phyloP scores from a whole-genome alignment of 2,329 filamentous ascomycete species.

The Chalaropsis ovoidea region DNA sequence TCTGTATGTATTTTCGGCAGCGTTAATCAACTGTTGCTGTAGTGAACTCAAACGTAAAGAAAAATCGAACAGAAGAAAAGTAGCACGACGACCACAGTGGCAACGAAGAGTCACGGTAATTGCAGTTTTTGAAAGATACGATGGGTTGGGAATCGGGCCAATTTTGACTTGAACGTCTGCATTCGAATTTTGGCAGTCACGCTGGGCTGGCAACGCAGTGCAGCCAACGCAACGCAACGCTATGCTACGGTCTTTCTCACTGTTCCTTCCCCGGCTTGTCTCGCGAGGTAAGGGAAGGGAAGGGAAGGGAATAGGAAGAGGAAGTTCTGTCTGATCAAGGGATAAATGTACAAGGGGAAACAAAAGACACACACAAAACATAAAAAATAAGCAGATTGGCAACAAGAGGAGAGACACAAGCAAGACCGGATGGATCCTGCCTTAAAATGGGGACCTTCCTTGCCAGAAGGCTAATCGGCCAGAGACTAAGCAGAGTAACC shows the following conservation, averaged over 20 bases:
- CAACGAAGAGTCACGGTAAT: neutral
- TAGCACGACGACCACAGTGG: no score
- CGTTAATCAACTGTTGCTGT: neutral
- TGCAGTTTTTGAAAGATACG: neutral
- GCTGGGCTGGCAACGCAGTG: constrained; percentile 3
- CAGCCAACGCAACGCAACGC: neutral
- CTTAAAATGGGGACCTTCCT: constrained; percentile 1
- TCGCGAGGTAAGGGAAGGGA: neutral
- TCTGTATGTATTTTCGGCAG: neutral
- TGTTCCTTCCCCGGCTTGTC: neutral
- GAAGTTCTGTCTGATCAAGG: neutral
- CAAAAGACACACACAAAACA: neutral
- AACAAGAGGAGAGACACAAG: constrained; percentile 2
- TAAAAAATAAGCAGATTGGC: neutral
- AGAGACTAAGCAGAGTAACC: neutral
- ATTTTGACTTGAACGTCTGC: neutral
- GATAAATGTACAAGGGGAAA: neutral
- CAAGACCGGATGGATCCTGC: neutral
- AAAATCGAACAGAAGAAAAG: no score
- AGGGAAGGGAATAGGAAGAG: neutral
- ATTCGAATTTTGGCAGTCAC: neutral
- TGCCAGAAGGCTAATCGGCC: neutral
- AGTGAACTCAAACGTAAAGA: neutral
- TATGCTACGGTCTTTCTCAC: neutral
- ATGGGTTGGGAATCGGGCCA: neutral